Evolutionary conservation across 148 eudicot genomes (phyloP).

Genomic region (Polygonum aviculare): DNA sequence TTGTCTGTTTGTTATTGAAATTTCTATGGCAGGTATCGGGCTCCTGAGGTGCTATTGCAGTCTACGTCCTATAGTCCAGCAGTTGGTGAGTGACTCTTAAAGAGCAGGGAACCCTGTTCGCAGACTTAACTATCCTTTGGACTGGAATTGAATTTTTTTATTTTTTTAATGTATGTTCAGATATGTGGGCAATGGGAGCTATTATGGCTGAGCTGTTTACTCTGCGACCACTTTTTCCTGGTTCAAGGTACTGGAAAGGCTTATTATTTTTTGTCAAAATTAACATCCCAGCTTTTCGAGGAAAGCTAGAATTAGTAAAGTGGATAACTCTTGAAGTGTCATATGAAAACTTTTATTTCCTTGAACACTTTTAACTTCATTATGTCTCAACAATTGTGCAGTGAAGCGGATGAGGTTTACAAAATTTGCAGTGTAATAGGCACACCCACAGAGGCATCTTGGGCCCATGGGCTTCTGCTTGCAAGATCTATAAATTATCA

Average conservation of each 20-base stretch:
- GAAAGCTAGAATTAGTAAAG: neutral
- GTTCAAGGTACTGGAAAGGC: constrained; percentile 49
- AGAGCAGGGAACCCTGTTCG: neutral
- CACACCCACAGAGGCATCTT: constrained; percentile 53
- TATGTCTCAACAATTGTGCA: constrained; percentile 18
- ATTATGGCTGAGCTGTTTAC: constrained; percentile 90
- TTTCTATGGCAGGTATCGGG: constrained; percentile 71
- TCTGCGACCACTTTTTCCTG: constrained; percentile 87
- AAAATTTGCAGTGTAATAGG: constrained; percentile 83
- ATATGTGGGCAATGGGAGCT: constrained; percentile 99
- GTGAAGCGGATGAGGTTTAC: constrained; percentile 86
- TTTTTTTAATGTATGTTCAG: constrained; percentile 24
- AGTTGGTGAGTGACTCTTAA: constrained; percentile 53
- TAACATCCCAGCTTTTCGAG: neutral
- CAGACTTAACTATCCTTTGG: neutral
- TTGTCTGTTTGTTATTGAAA: constrained; percentile 1
- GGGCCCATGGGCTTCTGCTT: constrained; percentile 70
- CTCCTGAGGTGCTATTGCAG: constrained; percentile 94
- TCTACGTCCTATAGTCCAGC: constrained; percentile 75
- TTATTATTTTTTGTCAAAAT: neutral
- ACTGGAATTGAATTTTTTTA: neutral
- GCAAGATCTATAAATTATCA: constrained; percentile 64
- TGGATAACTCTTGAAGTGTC: too few relatives aligned
- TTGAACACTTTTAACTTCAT: neutral
- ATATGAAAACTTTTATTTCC: neutral